Conservation (phyloP, 2,329 filamentous ascomycete genomes). For the Hansfordia pulvinata region DNA sequence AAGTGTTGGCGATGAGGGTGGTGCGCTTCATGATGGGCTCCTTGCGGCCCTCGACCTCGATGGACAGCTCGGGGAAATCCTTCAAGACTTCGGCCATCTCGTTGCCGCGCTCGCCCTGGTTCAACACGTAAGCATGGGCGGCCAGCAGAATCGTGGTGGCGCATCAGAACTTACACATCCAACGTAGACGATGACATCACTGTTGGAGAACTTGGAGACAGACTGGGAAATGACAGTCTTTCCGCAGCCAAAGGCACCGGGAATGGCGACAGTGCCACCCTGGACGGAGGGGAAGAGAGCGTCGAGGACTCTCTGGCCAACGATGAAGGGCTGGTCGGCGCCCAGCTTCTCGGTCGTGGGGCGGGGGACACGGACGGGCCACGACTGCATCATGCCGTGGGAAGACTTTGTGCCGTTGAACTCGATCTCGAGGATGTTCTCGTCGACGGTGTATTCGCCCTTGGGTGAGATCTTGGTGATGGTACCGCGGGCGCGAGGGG, state of each 20-base stretch:
- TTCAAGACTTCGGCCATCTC: conserved; percentile 99
- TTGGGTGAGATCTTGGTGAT: conserved; percentile 85
- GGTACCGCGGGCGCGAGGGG: conserved; percentile 77
- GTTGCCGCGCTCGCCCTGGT: conserved; percentile 78
- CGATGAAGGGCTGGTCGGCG: conserved; percentile 81
- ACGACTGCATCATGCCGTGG: too few relatives aligned
- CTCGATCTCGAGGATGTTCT: conserved; percentile 90
- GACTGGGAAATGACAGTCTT: conserved; percentile 99
- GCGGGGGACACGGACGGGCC: conserved; percentile 93
- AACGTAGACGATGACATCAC: conserved; percentile 96
- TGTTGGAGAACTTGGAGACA: conserved; percentile 99
- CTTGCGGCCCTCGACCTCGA: conserved; percentile 84
- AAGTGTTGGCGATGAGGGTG: conserved; percentile 95
- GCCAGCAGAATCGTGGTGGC: too few relatives aligned
- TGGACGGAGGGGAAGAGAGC: conserved; percentile 93
- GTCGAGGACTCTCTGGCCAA: conserved; percentile 92
- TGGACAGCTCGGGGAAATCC: conserved; percentile 97
- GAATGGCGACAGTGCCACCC: conserved; percentile 95
- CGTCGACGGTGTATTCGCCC: conserved; percentile 85
- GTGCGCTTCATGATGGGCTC: conserved; percentile 99
- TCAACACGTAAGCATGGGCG: too few relatives aligned
- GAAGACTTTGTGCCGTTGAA: too few relatives aligned
- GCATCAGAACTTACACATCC: too few relatives aligned
- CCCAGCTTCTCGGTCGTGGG: conserved; percentile 86
- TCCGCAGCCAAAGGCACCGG: conserved; percentile 94